Base-by-base conservation (phyloP, 106 monocot genomes). In the Dioscorea zingiberensis region DNA sequence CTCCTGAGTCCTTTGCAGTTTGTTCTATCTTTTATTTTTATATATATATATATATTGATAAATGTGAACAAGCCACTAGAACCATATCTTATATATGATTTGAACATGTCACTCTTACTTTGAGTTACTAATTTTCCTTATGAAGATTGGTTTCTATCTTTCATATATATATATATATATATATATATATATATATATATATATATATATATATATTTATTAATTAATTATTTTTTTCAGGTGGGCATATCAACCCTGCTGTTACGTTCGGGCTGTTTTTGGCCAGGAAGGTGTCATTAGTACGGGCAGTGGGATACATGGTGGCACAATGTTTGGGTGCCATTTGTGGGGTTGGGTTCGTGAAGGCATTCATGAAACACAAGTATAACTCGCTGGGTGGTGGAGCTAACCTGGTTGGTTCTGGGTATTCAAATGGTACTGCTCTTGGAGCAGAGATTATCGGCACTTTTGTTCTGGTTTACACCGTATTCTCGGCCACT, bases 401-500 rank as follows among this genome's bases (percentile, higher is more conserved):
- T 29, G 80, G 80, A 2, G 80, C 80, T 48, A 79, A 79, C 56
- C 28, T 25, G 16, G 68, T 79, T 16, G 13, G 56, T 28, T 18
- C 55, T 13, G 72, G 29, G 0, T 21, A 27, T 38, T 62, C 58
- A 19, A 38, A 21, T 12, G 45, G 57, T 2, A 12, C 45, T 26
- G 44, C 21, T 27, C 26, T 47, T 10, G 21, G 23, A 5, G 56
- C 81, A 7, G 85, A 85, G 81, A 81, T 85, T 63, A 78, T 85
- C 67, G 85, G 85, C 63, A 85, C 85, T 9, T 85, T 85, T 55
- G 81, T 85, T 25, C 78, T 85, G 26, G 85, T 85, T 27, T 85
- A 85, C 72, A 85, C 85, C 27, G 85, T 85, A 60, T 85, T 85
- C 78, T 85, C 85, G 23, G 85, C 85, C 45, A 85, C 85, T 28